These are phyloP conservation scores for Galeopsis tetrahit DNA, from an alignment of 257 asterid genomes.

Conservation along the genomic window DNA sequence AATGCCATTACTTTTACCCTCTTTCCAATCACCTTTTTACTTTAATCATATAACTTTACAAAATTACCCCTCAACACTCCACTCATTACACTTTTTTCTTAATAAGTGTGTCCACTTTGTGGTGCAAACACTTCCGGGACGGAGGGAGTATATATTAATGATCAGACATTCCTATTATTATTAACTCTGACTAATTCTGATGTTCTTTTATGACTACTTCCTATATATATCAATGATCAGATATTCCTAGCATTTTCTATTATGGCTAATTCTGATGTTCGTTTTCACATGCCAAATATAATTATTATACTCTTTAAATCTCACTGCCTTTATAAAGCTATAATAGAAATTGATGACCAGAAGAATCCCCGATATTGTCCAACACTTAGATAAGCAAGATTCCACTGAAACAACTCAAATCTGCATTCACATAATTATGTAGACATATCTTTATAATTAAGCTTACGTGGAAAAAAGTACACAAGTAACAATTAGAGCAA, in stretches of 20 bases:
- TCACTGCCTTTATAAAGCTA: constrained; percentile 6
- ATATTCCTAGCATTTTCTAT: neutral
- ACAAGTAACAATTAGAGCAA: neutral
- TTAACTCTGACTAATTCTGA: no score
- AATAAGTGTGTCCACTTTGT: no score
- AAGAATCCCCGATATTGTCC: neutral
- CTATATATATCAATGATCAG: neutral
- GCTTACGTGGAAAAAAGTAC: neutral
- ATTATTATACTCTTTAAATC: neutral
- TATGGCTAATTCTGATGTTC: neutral
- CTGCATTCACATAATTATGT: neutral
- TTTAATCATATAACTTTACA: no score
- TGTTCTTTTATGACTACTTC: no score
- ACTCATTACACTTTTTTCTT: no score
- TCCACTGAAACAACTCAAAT: neutral
- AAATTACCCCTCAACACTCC: no score
- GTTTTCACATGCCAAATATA: neutral
- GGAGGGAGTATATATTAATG: no score
- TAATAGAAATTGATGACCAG: neutral
- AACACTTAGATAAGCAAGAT: constrained; percentile 16
- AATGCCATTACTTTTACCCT: no score
- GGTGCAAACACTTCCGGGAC: no score
- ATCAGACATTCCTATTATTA: no score
- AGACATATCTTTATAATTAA: neutral
- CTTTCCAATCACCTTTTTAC: no score